Percentiles rank a stretch among this genome's conserved stretches.
Evolutionary conservation across 108 stramenopile genomes (phyloP).

Genomic region (Cyclotella cryptica): DNA sequence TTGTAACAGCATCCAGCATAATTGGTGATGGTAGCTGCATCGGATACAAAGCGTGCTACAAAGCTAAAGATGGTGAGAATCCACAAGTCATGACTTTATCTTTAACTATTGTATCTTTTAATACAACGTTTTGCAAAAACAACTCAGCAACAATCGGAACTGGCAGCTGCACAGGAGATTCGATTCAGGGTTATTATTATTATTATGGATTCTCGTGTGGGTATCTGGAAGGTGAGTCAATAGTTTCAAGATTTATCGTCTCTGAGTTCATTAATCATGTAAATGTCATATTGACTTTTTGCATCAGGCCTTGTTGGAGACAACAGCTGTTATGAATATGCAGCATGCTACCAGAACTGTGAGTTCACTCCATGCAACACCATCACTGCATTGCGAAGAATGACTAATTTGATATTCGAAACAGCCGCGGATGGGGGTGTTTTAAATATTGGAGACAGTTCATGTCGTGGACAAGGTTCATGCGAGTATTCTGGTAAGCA

Average conservation of each 20-base stretch:
- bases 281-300: neutral
- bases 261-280: neutral
- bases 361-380: neutral
- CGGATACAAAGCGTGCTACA: constrained; percentile 1
- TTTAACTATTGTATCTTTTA: too few relatives aligned
- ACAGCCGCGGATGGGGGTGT: too few relatives aligned
- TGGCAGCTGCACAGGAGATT: neutral
- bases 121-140: neutral
- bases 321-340: neutral
- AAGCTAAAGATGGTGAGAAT: neutral
- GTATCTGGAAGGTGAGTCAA: neutral
- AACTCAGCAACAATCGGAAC: constrained; percentile 1
- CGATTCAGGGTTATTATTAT: constrained; percentile 2
- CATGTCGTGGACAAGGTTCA: neutral
- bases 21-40: constrained; percentile 2
- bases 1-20: neutral
- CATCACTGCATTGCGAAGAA: too few relatives aligned
- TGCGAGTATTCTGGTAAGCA: neutral
- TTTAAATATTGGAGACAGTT: neutral
- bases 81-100: neutral
- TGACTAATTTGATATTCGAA: too few relatives aligned
- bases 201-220: neutral
- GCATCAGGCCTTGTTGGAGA: neutral
- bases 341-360: neutral
- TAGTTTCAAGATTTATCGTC: neutral